Evolutionary conservation across 2,329 filamentous ascomycete species (phyloP).

Genomic region (Epichloe gansuensis): DNA sequence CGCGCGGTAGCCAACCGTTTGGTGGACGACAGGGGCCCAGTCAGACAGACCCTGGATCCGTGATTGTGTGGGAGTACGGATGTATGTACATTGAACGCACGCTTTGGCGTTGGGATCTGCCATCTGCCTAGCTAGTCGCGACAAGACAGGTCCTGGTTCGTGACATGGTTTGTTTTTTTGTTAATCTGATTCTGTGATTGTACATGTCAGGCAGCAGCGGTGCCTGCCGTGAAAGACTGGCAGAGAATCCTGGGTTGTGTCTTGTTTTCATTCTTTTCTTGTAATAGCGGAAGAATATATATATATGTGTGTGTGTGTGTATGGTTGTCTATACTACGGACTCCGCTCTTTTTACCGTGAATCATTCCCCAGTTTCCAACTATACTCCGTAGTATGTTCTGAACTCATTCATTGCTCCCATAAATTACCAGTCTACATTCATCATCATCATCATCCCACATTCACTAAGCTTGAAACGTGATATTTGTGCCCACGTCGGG

Average conservation of each 20-base stretch:
- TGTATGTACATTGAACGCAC: not conserved
- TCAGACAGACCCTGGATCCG: not conserved
- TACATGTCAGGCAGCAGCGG: too few species aligned
- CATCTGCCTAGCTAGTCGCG: not conserved
- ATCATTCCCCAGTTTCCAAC: not conserved
- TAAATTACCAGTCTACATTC: too few species aligned
- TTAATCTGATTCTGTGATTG: not conserved
- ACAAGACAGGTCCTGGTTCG: not conserved
- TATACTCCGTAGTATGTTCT: too few species aligned
- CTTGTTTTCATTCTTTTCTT: too few species aligned
- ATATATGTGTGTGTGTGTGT: not conserved
- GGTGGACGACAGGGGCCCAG: not conserved
- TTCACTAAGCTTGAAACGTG: not conserved
- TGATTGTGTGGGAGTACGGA: not conserved
- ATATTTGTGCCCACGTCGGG: conserved; percentile 1
- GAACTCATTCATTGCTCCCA: not conserved
- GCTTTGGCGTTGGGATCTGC: not conserved
- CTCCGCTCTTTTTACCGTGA: not conserved
- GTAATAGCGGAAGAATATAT: too few species aligned
- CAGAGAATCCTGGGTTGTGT: not conserved
- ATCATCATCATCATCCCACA: not conserved
- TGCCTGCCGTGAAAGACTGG: not conserved
- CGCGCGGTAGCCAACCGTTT: conserved; percentile 16
- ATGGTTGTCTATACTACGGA: not conserved
- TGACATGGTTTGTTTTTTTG: not conserved